Evolutionary conservation across 495 filamentous ascomycete species (phyloP).

Genomic region (Parathielavia appendiculata): DNA sequence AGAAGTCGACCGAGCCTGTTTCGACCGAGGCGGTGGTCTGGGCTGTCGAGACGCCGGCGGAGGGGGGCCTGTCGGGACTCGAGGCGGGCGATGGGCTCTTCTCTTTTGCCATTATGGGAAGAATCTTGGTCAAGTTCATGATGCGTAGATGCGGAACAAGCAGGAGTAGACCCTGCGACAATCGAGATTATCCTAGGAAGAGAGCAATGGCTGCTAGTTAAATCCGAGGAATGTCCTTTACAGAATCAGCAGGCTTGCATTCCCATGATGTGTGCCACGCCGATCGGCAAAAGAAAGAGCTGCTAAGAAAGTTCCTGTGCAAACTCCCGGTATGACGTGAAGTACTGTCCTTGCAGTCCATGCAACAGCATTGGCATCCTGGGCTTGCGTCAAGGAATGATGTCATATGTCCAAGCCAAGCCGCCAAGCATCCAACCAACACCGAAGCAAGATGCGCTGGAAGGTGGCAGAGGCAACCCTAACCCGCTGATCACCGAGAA

Average conservation of each 20-base stretch:
- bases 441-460: neutral
- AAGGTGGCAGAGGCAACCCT: neutral
- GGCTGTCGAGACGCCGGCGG: neutral
- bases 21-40: neutral
- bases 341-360: neutral
- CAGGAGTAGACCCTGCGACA: too few species aligned
- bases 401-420: neutral
- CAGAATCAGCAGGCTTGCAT: too few species aligned
- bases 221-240: too few species aligned
- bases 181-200: too few species aligned
- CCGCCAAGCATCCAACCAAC: neutral
- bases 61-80: neutral
- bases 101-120: too few species aligned
- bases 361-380: neutral
- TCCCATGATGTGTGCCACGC: slow-evolving; percentile 3
- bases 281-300: neutral
- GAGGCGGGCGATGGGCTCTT: neutral
- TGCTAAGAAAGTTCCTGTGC: neutral
- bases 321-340: neutral
- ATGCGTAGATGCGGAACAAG: too few species aligned
- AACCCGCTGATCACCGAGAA: neutral
- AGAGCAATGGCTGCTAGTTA: too few species aligned
- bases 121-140: too few species aligned
- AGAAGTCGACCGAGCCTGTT: slow-evolving; percentile 6
- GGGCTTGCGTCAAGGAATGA: slow-evolving; percentile 4